Percentiles rank a stretch among this genome's conserved stretches.
phyloP scores from a whole-genome alignment of 768 basidiomycete genomes.

The Podaxis sp. region DNA sequence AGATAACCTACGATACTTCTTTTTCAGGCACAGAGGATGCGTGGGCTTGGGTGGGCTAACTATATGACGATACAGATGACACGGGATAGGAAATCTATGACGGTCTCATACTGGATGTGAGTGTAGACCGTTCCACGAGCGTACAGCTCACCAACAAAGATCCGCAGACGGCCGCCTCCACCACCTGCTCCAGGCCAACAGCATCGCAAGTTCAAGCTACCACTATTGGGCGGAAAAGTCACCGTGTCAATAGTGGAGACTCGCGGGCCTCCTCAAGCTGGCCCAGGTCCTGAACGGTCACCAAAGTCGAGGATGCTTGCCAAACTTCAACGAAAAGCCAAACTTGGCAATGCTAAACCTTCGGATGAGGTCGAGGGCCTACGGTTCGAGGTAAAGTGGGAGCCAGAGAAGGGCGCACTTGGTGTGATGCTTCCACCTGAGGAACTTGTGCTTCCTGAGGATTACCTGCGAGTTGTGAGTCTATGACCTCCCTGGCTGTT shows the following conservation, averaged over 20 bases:
- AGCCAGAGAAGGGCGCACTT: conserved; percentile 64
- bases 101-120: conserved; percentile 87
- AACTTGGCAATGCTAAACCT: conserved; percentile 49
- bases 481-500: neutral
- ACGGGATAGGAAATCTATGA: conserved; percentile 63
- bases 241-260: conserved; percentile 68
- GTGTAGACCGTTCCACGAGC: conserved; percentile 20
- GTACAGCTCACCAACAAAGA: neutral
- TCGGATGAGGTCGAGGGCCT: conserved; percentile 78
- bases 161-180: conserved; percentile 27
- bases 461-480: conserved; percentile 58
- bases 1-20: conserved; percentile 15
- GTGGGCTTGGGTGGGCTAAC: conserved; percentile 84
- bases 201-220: conserved; percentile 41
- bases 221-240: conserved; percentile 67
- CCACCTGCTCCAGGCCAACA: conserved; percentile 25
- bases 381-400: conserved; percentile 74
- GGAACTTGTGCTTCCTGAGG: conserved; percentile 39
- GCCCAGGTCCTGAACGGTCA: conserved; percentile 48
- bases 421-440: conserved; percentile 54
- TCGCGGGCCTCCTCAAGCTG: conserved; percentile 34
- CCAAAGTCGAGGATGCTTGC: conserved; percentile 55
- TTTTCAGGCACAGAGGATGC: conserved; percentile 65
- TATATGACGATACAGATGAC: conserved; percentile 71
- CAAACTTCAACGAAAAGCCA: conserved; percentile 62